These are phyloP conservation scores for Trapa bicornis DNA, from an alignment of 345 rosid genomes.

Conservation along the genomic window DNA sequence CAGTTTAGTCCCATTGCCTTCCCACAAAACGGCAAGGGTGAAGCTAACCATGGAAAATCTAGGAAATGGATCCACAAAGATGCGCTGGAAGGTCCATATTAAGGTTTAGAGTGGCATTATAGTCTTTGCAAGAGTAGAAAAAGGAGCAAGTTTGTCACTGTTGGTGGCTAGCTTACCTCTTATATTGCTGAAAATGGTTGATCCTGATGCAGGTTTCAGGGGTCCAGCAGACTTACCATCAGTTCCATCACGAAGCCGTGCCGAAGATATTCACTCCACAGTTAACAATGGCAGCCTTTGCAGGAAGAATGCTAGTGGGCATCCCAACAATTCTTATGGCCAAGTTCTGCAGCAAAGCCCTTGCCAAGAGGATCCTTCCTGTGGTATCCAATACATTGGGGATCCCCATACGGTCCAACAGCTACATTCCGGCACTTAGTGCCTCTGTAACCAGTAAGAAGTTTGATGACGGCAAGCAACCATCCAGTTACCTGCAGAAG, in stretches of 20 bases:
- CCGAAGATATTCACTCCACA: conserved; percentile 46
- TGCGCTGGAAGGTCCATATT: too few relatives aligned
- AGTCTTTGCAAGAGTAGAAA: too few relatives aligned
- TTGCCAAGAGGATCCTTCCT: conserved; percentile 82
- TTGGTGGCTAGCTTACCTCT: not conserved
- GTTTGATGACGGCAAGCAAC: conserved; percentile 30
- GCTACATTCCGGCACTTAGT: conserved; percentile 54
- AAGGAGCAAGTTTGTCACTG: too few relatives aligned
- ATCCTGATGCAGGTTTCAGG: conserved; percentile 45
- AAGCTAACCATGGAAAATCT: not conserved
- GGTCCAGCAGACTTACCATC: conserved; percentile 70
- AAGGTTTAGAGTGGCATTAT: too few relatives aligned
- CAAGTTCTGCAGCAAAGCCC: conserved; percentile 85
- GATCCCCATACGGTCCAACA: conserved; percentile 57
- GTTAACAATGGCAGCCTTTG: conserved; percentile 27
- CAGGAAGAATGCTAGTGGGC: conserved; percentile 66
- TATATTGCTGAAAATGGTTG: not conserved
- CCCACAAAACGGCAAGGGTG: not conserved
- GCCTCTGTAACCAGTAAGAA: conserved; percentile 32
- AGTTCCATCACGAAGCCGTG: conserved; percentile 80
- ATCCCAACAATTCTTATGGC: conserved; percentile 75
- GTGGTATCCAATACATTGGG: conserved; percentile 58
- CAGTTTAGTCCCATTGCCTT: not conserved
- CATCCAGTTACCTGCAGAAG: conserved; percentile 38
- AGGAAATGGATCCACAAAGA: not conserved